phyloP scores from a whole-genome alignment of 2,329 filamentous ascomycete species.

The Ascochyta lentis region DNA sequence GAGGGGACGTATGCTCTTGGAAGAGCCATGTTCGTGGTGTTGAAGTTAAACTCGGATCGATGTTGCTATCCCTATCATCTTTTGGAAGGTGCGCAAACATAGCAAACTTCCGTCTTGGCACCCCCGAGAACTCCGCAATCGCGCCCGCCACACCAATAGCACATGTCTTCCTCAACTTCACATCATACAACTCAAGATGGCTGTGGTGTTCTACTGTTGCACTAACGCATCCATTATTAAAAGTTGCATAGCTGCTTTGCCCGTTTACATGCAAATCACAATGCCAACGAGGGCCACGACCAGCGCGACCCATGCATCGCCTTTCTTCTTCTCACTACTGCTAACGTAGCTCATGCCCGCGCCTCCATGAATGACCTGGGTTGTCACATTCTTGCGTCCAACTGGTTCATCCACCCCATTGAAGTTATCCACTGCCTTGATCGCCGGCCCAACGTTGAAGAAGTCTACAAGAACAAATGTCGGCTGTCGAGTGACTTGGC shows the following conservation, averaged over 20 bases:
- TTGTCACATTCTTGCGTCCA: slow-evolving; percentile 49
- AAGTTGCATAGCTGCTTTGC: too few relatives aligned
- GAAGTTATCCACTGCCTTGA: slow-evolving; percentile 70
- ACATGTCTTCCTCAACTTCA: too few relatives aligned
- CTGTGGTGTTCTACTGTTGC: too few relatives aligned
- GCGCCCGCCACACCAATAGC: neutral
- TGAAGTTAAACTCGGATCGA: neutral
- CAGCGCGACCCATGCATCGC: slow-evolving; percentile 10
- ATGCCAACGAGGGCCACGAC: slow-evolving; percentile 3
- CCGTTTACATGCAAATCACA: neutral
- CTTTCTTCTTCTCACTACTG: slow-evolving; percentile 6
- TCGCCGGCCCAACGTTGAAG: slow-evolving; percentile 72
- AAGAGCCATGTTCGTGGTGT: slow-evolving; percentile 3
- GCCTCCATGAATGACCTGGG: slow-evolving; percentile 5
- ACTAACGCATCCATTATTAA: too few relatives aligned
- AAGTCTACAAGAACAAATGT: slow-evolving; percentile 80
- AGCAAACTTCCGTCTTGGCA: slow-evolving; percentile 34
- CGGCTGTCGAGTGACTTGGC: slow-evolving; percentile 67
- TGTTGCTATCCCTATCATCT: slow-evolving; percentile 8
- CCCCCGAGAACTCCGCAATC: slow-evolving; percentile 31
- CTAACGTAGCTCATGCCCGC: slow-evolving; percentile 7
- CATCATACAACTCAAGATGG: neutral
- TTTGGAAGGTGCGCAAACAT: slow-evolving; percentile 21
- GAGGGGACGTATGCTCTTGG: slow-evolving; percentile 38
- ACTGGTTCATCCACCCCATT: slow-evolving; percentile 62